phyloP scores from a whole-genome alignment of 805 yeast species.

The Kodamaea sagamina region DNA sequence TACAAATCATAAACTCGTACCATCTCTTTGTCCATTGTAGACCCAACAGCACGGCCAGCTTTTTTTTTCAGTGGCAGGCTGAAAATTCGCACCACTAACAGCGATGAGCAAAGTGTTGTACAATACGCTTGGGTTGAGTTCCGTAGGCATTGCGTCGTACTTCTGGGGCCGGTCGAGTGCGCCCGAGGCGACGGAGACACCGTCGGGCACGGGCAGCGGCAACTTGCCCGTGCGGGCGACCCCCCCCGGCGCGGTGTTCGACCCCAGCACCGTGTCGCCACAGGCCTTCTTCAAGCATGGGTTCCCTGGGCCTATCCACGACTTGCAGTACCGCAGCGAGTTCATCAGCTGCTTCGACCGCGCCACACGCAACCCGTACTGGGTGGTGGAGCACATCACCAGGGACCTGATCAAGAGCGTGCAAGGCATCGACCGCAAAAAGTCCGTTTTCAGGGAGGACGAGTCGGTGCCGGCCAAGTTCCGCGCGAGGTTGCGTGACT shows the following conservation, averaged over 20 bases:
- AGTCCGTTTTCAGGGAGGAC: conserved; percentile 85
- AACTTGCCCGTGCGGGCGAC: conserved; percentile 13
- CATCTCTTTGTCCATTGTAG: too few species aligned
- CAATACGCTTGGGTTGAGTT: conserved; percentile 36
- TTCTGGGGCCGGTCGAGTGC: conserved; percentile 40
- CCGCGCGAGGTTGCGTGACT: conserved; percentile 77
- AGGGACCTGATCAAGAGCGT: conserved; percentile 58
- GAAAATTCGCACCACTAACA: conserved; percentile 4
- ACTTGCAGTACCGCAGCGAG: conserved; percentile 69
- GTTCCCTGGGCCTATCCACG: conserved; percentile 94
- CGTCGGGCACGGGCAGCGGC: conserved; percentile 11
- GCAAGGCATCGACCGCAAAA: conserved; percentile 69
- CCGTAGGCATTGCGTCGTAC: conserved; percentile 42
- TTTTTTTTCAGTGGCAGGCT: too few species aligned
- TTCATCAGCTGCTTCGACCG: conserved; percentile 87
- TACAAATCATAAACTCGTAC: too few species aligned
- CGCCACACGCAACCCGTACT: conserved; percentile 79
- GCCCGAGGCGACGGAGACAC: conserved; percentile 17
- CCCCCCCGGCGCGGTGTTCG: conserved; percentile 19
- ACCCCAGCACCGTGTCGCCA: conserved; percentile 58
- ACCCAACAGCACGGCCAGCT: too few species aligned
- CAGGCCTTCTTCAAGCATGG: conserved; percentile 86
- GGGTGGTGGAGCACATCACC: conserved; percentile 89
- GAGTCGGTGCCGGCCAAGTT: conserved; percentile 74
- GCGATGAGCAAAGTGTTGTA: conserved; percentile 24